Evolutionary conservation across 176 grass and related monocot genomes (phyloP).

Genomic region (Juncus effusus): DNA sequence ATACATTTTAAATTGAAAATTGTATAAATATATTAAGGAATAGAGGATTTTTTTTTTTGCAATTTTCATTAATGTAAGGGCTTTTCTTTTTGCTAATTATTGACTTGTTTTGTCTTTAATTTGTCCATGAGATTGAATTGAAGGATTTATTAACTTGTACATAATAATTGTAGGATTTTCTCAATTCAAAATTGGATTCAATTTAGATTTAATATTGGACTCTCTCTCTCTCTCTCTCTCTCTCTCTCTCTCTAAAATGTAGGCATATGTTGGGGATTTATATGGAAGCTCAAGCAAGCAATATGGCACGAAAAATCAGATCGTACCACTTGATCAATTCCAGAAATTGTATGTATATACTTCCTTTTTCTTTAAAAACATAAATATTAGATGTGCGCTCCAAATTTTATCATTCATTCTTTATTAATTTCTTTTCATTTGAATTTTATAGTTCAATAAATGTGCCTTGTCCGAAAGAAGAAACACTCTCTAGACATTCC

Average conservation of each 20-base stretch:
- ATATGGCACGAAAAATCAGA: slow-evolving; percentile 26
- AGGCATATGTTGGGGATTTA: slow-evolving; percentile 29
- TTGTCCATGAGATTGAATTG: no score
- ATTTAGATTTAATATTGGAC: neutral
- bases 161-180: no score
- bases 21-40: no score
- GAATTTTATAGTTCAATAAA: slow-evolving; percentile 60
- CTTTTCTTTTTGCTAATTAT: no score
- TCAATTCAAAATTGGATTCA: no score
- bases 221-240: neutral
- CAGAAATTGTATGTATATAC: slow-evolving; percentile 21
- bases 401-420: neutral
- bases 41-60: no score
- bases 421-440: slow-evolving; percentile 1
- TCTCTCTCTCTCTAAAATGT: slow-evolving; percentile 18
- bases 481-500: slow-evolving; percentile 95
- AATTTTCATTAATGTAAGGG: no score
- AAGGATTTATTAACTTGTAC: no score
- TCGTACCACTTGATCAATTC: slow-evolving; percentile 29
- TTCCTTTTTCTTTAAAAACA: neutral
- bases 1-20: neutral
- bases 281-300: slow-evolving; percentile 18
- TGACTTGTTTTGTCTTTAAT: no score
- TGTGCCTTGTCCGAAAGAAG: slow-evolving; percentile 81
- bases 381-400: slow-evolving; percentile 17